phyloP scores from a whole-genome alignment of 805 yeast genomes.

The Pichia occidentalis region DNA sequence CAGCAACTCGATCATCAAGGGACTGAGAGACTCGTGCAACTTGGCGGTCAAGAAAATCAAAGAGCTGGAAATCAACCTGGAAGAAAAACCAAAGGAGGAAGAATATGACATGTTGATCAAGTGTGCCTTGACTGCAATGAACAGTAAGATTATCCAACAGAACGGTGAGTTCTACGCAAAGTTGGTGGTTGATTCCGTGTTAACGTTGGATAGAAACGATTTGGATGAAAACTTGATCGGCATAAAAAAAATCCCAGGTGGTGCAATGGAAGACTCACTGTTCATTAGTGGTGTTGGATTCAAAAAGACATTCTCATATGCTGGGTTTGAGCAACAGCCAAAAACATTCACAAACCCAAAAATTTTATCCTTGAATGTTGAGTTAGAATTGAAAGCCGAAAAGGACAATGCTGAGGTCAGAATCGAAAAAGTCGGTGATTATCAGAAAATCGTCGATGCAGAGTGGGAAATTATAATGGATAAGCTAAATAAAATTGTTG shows the following conservation, averaged over 20 bases:
- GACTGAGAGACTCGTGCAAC: constrained; percentile 74
- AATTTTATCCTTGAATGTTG: constrained; percentile 80
- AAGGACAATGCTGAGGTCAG: constrained; percentile 98
- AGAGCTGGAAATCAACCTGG: constrained; percentile 69
- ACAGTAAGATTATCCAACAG: constrained; percentile 83
- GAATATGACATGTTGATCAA: constrained; percentile 75
- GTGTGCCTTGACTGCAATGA: constrained; percentile 97
- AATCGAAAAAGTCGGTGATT: constrained; percentile 86
- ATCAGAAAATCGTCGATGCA: constrained; percentile 97
- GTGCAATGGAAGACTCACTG: constrained; percentile 88
- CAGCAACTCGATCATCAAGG: constrained; percentile 81
- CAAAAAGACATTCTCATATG: constrained; percentile 94
- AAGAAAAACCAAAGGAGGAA: constrained; percentile 39
- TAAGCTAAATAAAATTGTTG: constrained; percentile 76
- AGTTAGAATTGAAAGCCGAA: constrained; percentile 94
- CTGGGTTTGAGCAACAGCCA: constrained; percentile 99
- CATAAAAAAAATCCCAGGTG: constrained; percentile 91
- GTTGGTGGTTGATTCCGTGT: constrained; percentile 95
- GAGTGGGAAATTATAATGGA: constrained; percentile 92
- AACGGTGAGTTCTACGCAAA: constrained; percentile 87
- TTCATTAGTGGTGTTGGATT: constrained; percentile 94
- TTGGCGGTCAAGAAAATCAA: constrained; percentile 67
- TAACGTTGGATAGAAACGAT: constrained; percentile 76
- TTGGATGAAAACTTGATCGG: constrained; percentile 89
- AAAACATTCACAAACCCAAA: constrained; percentile 75